These are phyloP conservation scores for Suillus variegatus DNA, from an alignment of 768 basidiomycete genomes.

Conservation along the genomic window DNA sequence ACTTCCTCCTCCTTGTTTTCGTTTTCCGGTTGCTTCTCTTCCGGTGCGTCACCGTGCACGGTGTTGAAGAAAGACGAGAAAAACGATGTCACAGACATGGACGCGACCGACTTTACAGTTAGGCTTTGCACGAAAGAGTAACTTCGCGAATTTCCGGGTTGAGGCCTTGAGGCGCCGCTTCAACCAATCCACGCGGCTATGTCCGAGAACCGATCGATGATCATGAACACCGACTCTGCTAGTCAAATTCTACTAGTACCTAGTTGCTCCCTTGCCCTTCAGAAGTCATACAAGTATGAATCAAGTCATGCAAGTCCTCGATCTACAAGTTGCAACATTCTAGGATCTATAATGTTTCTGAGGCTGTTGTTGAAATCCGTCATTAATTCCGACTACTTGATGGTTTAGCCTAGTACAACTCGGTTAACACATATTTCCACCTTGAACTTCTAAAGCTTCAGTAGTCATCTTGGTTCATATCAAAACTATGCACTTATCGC, in stretches of 20 bases:
- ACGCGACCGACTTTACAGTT: constrained; percentile 16
- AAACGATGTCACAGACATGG: constrained; percentile 45
- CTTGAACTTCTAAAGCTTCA: not conserved
- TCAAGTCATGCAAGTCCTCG: not conserved
- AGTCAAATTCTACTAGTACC: no score
- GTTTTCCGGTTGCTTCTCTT: constrained; percentile 18
- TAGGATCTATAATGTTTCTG: not conserved
- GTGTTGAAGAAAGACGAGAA: constrained; percentile 45
- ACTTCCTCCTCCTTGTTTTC: constrained; percentile 27
- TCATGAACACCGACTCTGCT: no score
- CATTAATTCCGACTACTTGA: not conserved
- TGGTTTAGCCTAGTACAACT: not conserved
- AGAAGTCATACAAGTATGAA: not conserved
- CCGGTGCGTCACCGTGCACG: constrained; percentile 43
- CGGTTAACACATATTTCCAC: not conserved
- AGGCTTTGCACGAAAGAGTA: constrained; percentile 9
- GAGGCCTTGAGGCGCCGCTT: constrained; percentile 19
- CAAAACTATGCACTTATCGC: not conserved
- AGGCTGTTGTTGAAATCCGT: not conserved
- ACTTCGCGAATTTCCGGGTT: constrained; percentile 32
- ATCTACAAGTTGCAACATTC: not conserved
- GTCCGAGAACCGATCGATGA: not conserved
- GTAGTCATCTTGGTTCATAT: not conserved
- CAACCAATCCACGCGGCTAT: constrained; percentile 11
- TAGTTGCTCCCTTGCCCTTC: no score